A percentile compares a stretch with the other conserved stretches of the same genome.
These are phyloP conservation scores for Sinapis alba DNA, from an alignment of 441 rosid genomes.

Conservation along the genomic window DNA sequence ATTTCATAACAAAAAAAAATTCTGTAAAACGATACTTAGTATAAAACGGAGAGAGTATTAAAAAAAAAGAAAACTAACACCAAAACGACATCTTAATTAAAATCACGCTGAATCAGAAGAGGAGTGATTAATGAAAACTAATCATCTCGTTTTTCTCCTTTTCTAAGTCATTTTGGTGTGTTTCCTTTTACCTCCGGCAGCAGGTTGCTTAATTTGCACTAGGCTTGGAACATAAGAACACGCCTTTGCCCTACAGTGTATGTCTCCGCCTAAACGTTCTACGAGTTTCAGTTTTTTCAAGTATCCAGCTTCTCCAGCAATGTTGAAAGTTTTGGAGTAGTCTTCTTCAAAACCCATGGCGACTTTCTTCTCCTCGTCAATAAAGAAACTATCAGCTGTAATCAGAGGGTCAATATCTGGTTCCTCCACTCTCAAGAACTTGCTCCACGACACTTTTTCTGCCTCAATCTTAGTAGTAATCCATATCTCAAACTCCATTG, in stretches of 20 bases:
- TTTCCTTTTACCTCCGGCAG: background rate
- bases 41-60: too few relatives aligned
- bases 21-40: too few relatives aligned
- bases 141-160: too few relatives aligned
- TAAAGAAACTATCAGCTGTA: background rate
- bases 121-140: too few relatives aligned
- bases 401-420: background rate
- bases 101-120: background rate
- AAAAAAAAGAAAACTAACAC: too few relatives aligned
- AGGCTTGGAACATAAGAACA: slow-evolving; percentile 6
- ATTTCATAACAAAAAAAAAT: too few relatives aligned
- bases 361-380: background rate
- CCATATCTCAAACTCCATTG: background rate
- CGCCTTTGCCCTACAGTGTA: background rate
- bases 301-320: background rate
- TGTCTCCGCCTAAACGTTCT: background rate
- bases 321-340: background rate
- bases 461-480: background rate
- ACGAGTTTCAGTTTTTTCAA: background rate
- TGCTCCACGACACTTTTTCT: background rate
- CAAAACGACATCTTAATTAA: too few relatives aligned
- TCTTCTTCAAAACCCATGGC: too few relatives aligned
- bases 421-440: background rate
- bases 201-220: background rate
- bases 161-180: background rate